Conservation (phyloP, 1,284 basidiomycete genomes). For the Athelia psychrophila region DNA sequence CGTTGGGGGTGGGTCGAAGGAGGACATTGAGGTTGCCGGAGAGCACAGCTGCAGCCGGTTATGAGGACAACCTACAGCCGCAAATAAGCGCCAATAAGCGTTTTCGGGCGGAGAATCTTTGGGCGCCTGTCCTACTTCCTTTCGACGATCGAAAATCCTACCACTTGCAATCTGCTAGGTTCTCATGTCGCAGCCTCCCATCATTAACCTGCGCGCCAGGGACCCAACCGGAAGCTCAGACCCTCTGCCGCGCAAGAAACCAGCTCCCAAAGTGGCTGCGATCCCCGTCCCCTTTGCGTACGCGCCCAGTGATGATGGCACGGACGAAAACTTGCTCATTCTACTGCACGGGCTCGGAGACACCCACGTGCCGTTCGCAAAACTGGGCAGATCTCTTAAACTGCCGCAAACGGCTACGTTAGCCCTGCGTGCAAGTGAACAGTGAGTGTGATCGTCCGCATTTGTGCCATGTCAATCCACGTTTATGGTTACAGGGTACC, state of each 20-base stretch:
- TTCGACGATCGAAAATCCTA: background rate
- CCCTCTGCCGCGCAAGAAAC: conserved; percentile 43
- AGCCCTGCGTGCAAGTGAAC: conserved; percentile 75
- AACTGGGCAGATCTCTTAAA: conserved; percentile 70
- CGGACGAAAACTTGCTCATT: conserved; percentile 84
- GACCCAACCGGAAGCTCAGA: background rate
- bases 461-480: conserved; percentile 2
- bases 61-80: no score
- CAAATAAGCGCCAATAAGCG: background rate
- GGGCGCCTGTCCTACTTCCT: background rate
- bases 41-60: no score
- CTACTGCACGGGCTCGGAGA: conserved; percentile 92
- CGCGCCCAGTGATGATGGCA: conserved; percentile 70
- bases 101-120: background rate
- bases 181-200: conserved; percentile 1
- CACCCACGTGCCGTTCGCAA: conserved; percentile 73
- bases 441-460: conserved; percentile 40
- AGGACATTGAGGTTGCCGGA: background rate
- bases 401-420: conserved; percentile 87
- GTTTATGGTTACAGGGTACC: conserved; percentile 55
- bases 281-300: conserved; percentile 64
- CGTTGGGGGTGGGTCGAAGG: background rate
- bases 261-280: conserved; percentile 40
- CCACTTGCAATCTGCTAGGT: background rate
- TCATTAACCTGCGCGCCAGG: conserved; percentile 13